phyloP scores from a whole-genome alignment of 1,139 yeast species.

The Geotrichum restrictum region DNA sequence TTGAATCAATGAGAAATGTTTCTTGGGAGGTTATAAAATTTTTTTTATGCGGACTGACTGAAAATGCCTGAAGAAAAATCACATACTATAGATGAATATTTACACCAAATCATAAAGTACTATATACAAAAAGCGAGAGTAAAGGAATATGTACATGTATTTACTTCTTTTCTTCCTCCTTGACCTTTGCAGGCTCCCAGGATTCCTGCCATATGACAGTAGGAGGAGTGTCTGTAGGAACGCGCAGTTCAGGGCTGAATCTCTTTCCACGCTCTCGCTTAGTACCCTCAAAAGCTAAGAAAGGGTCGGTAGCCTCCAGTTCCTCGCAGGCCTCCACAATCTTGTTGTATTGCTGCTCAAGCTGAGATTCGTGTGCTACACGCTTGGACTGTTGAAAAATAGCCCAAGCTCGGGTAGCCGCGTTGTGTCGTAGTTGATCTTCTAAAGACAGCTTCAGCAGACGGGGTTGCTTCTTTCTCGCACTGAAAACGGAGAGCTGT shows the following conservation, averaged over 20 bases:
- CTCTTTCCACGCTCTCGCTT: conserved; percentile 48
- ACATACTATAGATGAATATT: not conserved
- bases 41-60: not conserved
- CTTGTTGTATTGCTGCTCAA: conserved; percentile 61
- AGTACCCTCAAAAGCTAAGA: conserved; percentile 50
- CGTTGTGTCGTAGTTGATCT: conserved; percentile 79
- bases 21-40: conserved; percentile 8
- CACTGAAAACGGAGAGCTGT: conserved; percentile 72
- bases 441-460: conserved; percentile 70
- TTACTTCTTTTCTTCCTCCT: conserved; percentile 11
- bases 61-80: not conserved
- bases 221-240: conserved; percentile 92
- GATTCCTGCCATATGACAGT: conserved; percentile 74
- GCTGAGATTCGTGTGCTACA: conserved; percentile 43
- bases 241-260: conserved; percentile 57
- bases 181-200: conserved; percentile 40
- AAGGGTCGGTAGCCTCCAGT: conserved; percentile 51
- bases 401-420: conserved; percentile 82
- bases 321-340: conserved; percentile 73
- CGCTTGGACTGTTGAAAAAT: conserved; percentile 52
- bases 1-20: not conserved
- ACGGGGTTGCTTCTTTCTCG: conserved; percentile 83
- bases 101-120: conserved; percentile 1
- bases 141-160: no score
- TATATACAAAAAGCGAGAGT: not conserved